phyloP scores from a whole-genome alignment of 257 asterid genomes.

The Salvia hispanica region DNA sequence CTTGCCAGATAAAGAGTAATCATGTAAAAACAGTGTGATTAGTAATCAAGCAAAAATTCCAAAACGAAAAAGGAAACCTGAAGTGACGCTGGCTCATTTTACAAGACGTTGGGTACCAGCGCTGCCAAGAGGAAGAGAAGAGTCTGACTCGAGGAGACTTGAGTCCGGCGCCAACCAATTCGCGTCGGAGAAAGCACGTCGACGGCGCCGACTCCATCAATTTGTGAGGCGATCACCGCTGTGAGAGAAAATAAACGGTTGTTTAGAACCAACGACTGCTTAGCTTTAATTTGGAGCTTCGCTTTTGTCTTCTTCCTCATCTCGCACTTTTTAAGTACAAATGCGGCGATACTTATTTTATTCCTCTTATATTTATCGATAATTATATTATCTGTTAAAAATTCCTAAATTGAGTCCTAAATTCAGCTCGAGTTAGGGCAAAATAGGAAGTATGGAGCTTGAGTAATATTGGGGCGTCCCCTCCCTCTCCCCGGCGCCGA shows the following conservation, averaged over 20 bases:
- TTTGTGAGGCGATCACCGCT: conserved; percentile 20
- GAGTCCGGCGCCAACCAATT: conserved; percentile 43
- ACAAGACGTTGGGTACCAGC: conserved; percentile 56
- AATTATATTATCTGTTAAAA: too few relatives aligned
- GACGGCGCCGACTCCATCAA: conserved; percentile 72
- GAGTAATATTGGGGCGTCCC: not conserved
- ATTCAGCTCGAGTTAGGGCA: not conserved
- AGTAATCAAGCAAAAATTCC: conserved; percentile 13
- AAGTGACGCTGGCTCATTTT: conserved; percentile 69
- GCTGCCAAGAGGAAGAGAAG: conserved; percentile 46
- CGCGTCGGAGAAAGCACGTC: conserved; percentile 53
- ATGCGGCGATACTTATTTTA: not conserved
- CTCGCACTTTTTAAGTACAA: not conserved
- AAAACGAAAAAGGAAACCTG: conserved; percentile 44
- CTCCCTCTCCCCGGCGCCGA: conserved; percentile 21
- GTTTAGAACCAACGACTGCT: conserved; percentile 63
- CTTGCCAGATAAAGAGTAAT: not conserved
- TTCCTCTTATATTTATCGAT: too few relatives aligned
- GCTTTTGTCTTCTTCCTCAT: conserved; percentile 29
- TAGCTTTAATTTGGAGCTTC: conserved; percentile 26
- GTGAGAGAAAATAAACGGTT: conserved; percentile 40
- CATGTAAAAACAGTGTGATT: not conserved
- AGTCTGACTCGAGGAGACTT: conserved; percentile 37
- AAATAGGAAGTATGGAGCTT: too few relatives aligned
- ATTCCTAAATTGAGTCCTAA: too few relatives aligned